Base-by-base conservation (phyloP, 805 yeast species). In the Wickerhamomyces xylosicus region DNA sequence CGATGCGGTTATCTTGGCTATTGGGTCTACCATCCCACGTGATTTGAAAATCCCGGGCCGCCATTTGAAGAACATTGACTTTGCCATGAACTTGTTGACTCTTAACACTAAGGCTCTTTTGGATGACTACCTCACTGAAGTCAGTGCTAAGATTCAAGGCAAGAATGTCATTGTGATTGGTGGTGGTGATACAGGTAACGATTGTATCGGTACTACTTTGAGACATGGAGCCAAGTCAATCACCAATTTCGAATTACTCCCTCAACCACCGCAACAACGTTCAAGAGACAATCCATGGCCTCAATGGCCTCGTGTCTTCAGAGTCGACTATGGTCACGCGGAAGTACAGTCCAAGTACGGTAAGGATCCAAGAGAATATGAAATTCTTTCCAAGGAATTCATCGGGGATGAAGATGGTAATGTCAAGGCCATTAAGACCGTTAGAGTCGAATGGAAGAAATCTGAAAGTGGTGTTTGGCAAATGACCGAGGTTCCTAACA, bases 141-240 rank as follows among this genome's bases (percentile, higher is more conserved):
- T 90, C 43, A 75, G 82, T 48, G 66, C 71, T 47, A 71, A 73
- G 44, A 61, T 90, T 43, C 77, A 72, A 45, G 97, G 92, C 50
- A 92, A 90, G 71, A 71, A 84, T 47, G 97, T 90, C 41, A 79
- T 90, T 54, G 97, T 90, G 40, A 90, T 90, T 69, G 98, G 98
- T 56, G 98, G 98, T 69, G 98, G 98, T 77, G 98, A 90, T 63
- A 90, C 97, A 28, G 98, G 98, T 76, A 90, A 90, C 59, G 98
- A 90, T 71, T 90, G 97, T 75, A 73, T 90, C 56, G 97, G 97
- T 64, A 90, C 98, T 34, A 76, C 96, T 18, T 89, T 92, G 31
- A 82, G 97, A 67, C 97, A 92, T 59, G 97, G 96, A 33, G 97
- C 97, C 46, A 79, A 84, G 59, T 83, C 95, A 9, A 96, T 92